phyloP scores from a whole-genome alignment of 169 alveolate species.

The Haemoproteus tartakovskyi region DNA sequence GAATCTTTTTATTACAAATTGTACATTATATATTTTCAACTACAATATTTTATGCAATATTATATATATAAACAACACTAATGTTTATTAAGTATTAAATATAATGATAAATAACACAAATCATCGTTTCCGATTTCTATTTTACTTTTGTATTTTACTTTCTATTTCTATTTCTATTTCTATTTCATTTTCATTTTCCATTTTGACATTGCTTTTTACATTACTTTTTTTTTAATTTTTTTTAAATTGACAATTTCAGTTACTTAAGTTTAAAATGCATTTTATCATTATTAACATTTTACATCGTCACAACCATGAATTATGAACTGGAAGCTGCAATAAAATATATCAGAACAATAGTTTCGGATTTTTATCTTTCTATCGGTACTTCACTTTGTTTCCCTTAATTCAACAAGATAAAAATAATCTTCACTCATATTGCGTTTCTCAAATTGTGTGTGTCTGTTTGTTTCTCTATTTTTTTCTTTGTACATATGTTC shows the following conservation, averaged over 20 bases:
- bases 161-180: no score
- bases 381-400: slow-evolving; percentile 1
- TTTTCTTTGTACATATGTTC: not conserved
- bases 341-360: slow-evolving; percentile 8
- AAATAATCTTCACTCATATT: not conserved
- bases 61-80: no score
- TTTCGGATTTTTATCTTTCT: slow-evolving; percentile 12
- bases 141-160: no score
- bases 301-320: slow-evolving; percentile 16
- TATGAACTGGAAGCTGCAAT: slow-evolving; percentile 17
- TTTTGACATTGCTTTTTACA: not conserved
- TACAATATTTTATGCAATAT: not conserved
- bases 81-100: no score
- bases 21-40: not conserved
- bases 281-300: slow-evolving; percentile 17
- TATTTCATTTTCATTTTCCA: not conserved
- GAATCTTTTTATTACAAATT: not conserved
- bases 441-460: not conserved
- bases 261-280: slow-evolving; percentile 15
- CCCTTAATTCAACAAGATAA: not conserved
- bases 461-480: not conserved
- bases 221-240: no score
- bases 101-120: no score
- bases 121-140: no score
- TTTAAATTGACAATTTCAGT: no score